Conservation (phyloP, 1,284 basidiomycete species). For the Hypsizygus ulmarius region DNA sequence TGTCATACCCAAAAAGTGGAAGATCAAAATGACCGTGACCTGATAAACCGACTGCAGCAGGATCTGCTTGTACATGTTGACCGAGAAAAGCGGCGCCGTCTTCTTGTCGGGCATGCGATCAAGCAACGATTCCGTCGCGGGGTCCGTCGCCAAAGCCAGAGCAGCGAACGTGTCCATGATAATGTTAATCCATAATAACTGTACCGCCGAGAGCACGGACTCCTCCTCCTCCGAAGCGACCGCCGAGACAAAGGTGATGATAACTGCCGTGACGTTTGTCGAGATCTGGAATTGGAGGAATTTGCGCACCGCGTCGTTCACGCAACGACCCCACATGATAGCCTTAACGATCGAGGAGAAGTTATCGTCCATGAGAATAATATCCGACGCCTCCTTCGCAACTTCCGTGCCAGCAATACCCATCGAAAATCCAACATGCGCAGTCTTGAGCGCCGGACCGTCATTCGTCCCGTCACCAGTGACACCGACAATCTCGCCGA, state of each 20-base stretch:
- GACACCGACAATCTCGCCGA: constrained; percentile 94
- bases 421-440: constrained; percentile 96
- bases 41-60: constrained; percentile 89
- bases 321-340: constrained; percentile 98
- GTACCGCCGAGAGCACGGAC: constrained; percentile 92
- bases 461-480: constrained; percentile 99
- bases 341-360: constrained; percentile 95
- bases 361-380: constrained; percentile 98
- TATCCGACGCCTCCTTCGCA: constrained; percentile 98
- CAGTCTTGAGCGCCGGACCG: constrained; percentile 93
- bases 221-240: constrained; percentile 74
- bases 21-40: constrained; percentile 78
- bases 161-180: constrained; percentile 99
- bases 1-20: constrained; percentile 80
- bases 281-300: constrained; percentile 99
- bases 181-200: constrained; percentile 95
- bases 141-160: constrained; percentile 94
- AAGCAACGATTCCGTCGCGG: constrained; percentile 78
- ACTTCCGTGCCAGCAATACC: constrained; percentile 98
- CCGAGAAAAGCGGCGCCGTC: constrained; percentile 84
- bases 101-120: constrained; percentile 90
- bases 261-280: constrained; percentile 93
- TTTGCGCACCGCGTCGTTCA: constrained; percentile 96
- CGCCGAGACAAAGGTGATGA: constrained; percentile 92
- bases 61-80: constrained; percentile 96